Evolutionary conservation across 2,329 filamentous ascomycete genomes (phyloP), one percentile per base, ranked within the genome.

Genomic region (Pseudodiploospora longispora): DNA sequence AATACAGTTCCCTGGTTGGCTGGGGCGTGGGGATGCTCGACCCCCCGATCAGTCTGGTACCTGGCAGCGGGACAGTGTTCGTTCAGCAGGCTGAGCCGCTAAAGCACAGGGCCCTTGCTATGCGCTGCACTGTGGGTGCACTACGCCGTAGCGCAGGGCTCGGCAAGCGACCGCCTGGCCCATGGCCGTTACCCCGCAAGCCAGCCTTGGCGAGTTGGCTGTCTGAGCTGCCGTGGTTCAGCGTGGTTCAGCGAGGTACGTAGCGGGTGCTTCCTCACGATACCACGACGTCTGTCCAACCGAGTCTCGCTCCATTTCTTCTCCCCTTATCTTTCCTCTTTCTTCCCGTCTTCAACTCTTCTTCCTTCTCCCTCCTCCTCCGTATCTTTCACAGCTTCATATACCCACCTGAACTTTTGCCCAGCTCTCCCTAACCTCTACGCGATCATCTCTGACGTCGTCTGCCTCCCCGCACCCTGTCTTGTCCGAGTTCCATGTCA

Each of bases 401-500:
- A 41, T 27, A 28, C 27, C 19, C 31, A 28, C 28, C 38, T 31
- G 38, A 30, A 27, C n/a, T 30, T 10, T 32, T 28, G 39, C 27
- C 30, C 39, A 19, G 27, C 12, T 41, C 31, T 27, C 32, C 30
- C 32, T 36, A 27, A 10, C 10, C 10, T 31, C 29, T 41, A 38
- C 35, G 27, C 33, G 9, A 32, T 33, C 32, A 36, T 27, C 36
- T 7, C n/a, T 27, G 27, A 8, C 41, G 27, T 38, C 40, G 33
- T 36, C 19, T 30, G 34, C 31, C 39, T 35, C 45, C 32, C 41
- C 41, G 37, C 45, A 41, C 37, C 45, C 45, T 41, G 45, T 38
- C 44, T 42, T 44, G 41, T 37, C 45, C 45, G 45, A 47, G 45
- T 47, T 47, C 45, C 41, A 47, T 47, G 45, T 47, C 45, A 47